Base-by-base conservation (phyloP, 768 basidiomycete genomes). In the Tephrocybe sp. region DNA sequence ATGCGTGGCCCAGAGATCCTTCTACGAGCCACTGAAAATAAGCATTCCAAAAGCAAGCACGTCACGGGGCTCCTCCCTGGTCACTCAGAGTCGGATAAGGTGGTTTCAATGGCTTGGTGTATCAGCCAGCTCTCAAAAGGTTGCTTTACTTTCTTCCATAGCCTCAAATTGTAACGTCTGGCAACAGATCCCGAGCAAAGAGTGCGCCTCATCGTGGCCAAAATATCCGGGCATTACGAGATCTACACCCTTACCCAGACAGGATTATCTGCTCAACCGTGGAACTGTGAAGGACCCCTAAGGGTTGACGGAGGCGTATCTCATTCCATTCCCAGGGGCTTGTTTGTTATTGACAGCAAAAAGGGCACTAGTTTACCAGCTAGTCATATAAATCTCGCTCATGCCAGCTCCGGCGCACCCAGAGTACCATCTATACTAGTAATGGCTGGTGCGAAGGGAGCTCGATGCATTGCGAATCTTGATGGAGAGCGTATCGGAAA, bases 1-100 rank as follows among this genome's bases (percentile, higher is more conserved):
- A 74, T 92, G 75, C 76, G 89, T 19, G 86, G 81, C 1, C 90
- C 91, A 1, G 75, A 75, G 11, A 68, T 92, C 10, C 75, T 92
- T 10, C 67, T 86, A 1, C 73, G 81, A 22, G 60, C 55, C 12
- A 59, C 55, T 13, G 60, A 65, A 54, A 71, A 61, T 41, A 71
- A 62, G 47, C 71, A 70, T 58, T 62, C 66, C 19, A 75, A 72
- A 56, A 72, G 67, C 46, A 70, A 67, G 49, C 64, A 69, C 43
- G 64, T 70, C 24, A 56, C 72, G 16, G 54, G 54, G 29, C 38
- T 69, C 23, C 61, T 67, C 43, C 58, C 72, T 19, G 57, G 59
- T 19, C 67, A 70, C 45, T 50, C 71, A 43, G 67, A 63, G n/a
- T 65, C 72, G 15, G 78, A 81, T 46, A 65, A 69, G 1, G 65